phyloP scores from a whole-genome alignment of 2,329 filamentous ascomycete genomes.

The Conoideocrella luteorostrata region DNA sequence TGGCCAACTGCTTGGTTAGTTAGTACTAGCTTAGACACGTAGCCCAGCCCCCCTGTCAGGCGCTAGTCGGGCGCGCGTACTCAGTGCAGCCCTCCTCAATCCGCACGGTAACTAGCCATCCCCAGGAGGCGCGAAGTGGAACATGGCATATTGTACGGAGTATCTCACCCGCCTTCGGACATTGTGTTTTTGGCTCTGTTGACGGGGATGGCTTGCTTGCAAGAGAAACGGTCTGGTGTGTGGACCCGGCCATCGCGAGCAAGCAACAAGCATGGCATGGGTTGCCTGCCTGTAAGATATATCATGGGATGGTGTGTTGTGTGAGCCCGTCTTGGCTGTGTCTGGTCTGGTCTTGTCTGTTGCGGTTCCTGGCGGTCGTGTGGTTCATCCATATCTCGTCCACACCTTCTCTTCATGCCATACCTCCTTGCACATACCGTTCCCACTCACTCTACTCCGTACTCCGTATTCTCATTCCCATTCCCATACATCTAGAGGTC shows the following conservation, averaged over 20 bases:
- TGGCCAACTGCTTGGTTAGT: no score
- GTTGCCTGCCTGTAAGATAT: no score
- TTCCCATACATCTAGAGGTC: constrained; percentile 5
- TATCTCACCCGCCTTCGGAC: neutral
- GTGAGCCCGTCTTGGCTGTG: constrained; percentile 3
- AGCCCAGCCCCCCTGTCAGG: no score
- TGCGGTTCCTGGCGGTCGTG: neutral
- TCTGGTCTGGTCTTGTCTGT: neutral
- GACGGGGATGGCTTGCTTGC: no score
- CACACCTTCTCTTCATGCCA: constrained; percentile 5
- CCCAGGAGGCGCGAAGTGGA: constrained; percentile 7
- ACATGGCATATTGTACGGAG: constrained; percentile 3
- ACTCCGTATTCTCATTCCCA: constrained; percentile 7
- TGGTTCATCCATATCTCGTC: constrained; percentile 10
- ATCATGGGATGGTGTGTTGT: neutral
- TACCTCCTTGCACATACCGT: neutral
- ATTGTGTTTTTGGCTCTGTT: no score
- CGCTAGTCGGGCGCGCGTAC: constrained; percentile 1
- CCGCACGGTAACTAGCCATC: neutral
- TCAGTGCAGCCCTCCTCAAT: constrained; percentile 6
- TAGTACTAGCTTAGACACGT: no score
- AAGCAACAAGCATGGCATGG: no score
- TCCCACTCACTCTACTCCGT: neutral
- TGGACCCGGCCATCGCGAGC: no score
- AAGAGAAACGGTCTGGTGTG: neutral